Percentiles rank a stretch among this genome's conserved stretches.
Conservation (phyloP, 139 green algal species). For the Tetradesmus lagerheimii region DNA sequence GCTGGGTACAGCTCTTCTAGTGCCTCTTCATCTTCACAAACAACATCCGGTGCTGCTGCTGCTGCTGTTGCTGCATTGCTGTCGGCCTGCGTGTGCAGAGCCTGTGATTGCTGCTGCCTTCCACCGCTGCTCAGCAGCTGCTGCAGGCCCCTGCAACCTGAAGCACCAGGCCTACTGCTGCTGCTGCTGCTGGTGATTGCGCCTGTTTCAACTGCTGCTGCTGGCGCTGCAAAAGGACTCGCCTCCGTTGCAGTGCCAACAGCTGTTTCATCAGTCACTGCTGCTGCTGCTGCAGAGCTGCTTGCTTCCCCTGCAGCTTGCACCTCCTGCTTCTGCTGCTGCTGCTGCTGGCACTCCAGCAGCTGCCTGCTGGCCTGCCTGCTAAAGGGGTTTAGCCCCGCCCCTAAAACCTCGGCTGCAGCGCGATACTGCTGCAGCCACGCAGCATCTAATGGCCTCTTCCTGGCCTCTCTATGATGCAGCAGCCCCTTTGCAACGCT, state of each 20-base stretch:
- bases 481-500: background rate
- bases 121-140: background rate
- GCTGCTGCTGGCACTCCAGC: background rate
- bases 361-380: slow-evolving; percentile 12
- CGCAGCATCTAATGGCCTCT: background rate
- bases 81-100: background rate
- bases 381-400: background rate
- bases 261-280: background rate
- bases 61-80: background rate
- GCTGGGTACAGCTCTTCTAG: background rate
- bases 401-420: background rate
- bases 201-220: background rate
- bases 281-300: background rate
- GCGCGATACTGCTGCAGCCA: slow-evolving; percentile 29
- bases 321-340: background rate
- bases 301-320: background rate
- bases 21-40: background rate
- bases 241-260: background rate
- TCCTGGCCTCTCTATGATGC: slow-evolving; percentile 6
- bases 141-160: background rate
- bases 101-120: background rate
- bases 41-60: background rate
- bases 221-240: background rate
- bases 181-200: slow-evolving; percentile 28
- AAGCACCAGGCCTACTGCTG: background rate